A percentile compares a stretch with the other conserved stretches of the same genome.
These are phyloP conservation scores for Musa acuminata DNA, from an alignment of 176 grass and related monocot species.

Conservation along the genomic window DNA sequence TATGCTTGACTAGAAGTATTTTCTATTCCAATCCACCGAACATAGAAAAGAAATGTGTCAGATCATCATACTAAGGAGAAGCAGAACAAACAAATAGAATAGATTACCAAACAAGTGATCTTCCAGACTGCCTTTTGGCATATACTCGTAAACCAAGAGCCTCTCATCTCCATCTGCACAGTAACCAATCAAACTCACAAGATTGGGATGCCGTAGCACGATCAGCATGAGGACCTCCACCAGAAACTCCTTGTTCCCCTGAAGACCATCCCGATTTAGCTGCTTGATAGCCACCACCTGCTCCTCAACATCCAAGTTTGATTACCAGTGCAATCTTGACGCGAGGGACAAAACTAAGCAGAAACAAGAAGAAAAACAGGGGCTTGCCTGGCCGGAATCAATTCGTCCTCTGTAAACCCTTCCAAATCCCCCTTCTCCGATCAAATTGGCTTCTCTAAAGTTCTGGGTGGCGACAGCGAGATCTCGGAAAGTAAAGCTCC, in stretches of 20 bases:
- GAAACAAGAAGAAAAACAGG: not conserved
- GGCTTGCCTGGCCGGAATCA: not conserved
- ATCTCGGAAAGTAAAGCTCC: not conserved
- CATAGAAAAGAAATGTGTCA: not conserved
- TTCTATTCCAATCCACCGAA: not conserved
- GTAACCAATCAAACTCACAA: conserved; percentile 19
- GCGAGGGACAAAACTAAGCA: not conserved
- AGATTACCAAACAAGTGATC: conserved; percentile 16
- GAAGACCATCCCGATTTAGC: conserved; percentile 7
- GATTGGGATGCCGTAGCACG: conserved; percentile 4
- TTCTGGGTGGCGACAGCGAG: conserved; percentile 1
- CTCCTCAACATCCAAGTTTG: not conserved
- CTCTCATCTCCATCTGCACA: conserved; percentile 6
- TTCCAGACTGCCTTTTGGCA: conserved; percentile 13
- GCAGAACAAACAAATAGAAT: not conserved
- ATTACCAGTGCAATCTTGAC: not conserved
- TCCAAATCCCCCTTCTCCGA: conserved; percentile 15
- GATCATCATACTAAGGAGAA: not conserved
- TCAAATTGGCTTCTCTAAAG: conserved; percentile 12
- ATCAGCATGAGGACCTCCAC: conserved; percentile 17
- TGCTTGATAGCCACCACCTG: conserved; percentile 19
- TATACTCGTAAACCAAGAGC: conserved; percentile 17
- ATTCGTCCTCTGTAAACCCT: conserved; percentile 5
- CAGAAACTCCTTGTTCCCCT: conserved; percentile 13
- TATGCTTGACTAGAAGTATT: too few species aligned